phyloP scores from a whole-genome alignment of 345 rosid genomes.

The Fremontodendron californicum region DNA sequence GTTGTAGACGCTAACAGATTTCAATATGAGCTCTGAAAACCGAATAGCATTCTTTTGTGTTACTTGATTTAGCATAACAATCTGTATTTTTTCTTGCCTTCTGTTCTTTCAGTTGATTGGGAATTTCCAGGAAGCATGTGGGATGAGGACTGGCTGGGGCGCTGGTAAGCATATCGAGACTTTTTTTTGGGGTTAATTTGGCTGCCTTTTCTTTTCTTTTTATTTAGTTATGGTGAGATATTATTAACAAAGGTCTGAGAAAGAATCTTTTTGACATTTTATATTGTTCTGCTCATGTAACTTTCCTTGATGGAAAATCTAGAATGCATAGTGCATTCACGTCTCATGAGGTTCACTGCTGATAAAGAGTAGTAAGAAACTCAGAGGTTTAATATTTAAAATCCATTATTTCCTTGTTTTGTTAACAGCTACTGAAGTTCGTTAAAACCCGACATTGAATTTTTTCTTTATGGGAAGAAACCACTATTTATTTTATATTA shows the following conservation, averaged over 20 bases:
- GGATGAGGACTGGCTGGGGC: constrained; percentile 87
- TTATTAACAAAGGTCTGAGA: neutral
- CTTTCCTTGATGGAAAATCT: neutral
- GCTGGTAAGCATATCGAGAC: constrained; percentile 46
- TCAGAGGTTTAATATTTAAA: neutral
- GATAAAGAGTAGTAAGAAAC: neutral
- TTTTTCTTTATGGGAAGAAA: neutral
- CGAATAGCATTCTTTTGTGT: neutral
- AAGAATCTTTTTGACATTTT: neutral
- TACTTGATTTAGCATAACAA: neutral
- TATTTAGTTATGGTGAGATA: neutral
- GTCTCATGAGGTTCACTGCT: neutral
- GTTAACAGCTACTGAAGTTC: neutral
- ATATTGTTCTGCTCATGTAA: neutral
- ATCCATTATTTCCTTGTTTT: neutral
- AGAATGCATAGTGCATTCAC: neutral
- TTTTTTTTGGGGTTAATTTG: neutral
- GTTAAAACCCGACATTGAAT: neutral
- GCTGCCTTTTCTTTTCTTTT: neutral
- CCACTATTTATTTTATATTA: neutral
- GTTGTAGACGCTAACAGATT: neutral
- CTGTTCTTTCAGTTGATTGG: constrained; percentile 69
- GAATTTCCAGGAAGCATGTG: constrained; percentile 75
- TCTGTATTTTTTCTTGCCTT: neutral
- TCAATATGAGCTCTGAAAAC: neutral